These are phyloP conservation scores for Syzygium aqueum DNA, from an alignment of 345 rosid species.

Conservation along the genomic window DNA sequence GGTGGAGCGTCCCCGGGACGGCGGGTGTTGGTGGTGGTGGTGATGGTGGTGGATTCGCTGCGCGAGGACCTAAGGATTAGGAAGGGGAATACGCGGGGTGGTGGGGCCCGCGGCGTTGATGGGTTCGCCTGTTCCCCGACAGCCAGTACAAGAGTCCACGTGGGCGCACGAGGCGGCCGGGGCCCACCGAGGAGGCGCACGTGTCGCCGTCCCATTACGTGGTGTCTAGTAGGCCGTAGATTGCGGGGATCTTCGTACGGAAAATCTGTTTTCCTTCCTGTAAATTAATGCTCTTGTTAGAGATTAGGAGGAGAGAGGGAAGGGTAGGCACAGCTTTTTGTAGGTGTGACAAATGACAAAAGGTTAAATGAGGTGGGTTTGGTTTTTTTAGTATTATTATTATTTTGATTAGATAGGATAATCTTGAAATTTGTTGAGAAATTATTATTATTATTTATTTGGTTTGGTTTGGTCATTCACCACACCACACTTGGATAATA, in stretches of 20 bases:
- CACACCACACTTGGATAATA: neutral
- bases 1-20: neutral
- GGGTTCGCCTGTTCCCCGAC: constrained; percentile 15
- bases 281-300: neutral
- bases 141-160: constrained; percentile 21
- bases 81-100: neutral
- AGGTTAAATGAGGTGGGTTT: neutral
- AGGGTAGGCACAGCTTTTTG: neutral
- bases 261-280: neutral
- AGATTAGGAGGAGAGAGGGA: neutral
- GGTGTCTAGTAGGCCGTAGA: constrained; percentile 2
- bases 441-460: neutral
- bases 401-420: no score
- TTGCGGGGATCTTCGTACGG: constrained; percentile 29
- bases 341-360: constrained; percentile 3
- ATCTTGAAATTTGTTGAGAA: neutral
- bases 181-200: constrained; percentile 5
- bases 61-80: constrained; percentile 4
- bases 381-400: neutral
- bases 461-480: neutral
- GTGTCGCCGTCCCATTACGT: constrained; percentile 7
- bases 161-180: constrained; percentile 9
- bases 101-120: neutral
- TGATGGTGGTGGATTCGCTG: neutral
- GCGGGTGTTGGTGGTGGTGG: neutral